Evolutionary conservation across 805 yeast species (phyloP).

Genomic region (Candida insectorum): DNA sequence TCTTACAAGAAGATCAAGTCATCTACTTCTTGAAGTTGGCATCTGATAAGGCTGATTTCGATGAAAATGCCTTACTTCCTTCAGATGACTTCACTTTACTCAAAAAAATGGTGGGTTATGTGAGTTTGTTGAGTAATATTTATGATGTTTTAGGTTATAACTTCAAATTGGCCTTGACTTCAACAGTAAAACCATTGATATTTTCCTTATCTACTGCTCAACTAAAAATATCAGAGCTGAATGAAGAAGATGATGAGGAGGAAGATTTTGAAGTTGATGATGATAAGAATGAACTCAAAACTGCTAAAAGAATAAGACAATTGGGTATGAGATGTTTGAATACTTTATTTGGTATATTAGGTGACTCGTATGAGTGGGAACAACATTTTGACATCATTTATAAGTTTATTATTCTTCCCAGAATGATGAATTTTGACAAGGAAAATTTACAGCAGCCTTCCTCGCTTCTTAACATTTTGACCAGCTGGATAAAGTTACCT

Average conservation of each 20-base stretch:
- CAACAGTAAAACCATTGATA: conserved; percentile 55
- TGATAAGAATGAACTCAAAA: conserved; percentile 24
- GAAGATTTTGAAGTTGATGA: conserved; percentile 10
- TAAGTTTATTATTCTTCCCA: conserved; percentile 53
- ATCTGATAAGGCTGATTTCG: conserved; percentile 48
- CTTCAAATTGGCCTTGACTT: conserved; percentile 44
- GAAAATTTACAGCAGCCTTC: conserved; percentile 87
- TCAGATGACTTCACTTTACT: conserved; percentile 29
- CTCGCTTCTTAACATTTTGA: conserved; percentile 63
- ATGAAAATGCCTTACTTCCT: conserved; percentile 15
- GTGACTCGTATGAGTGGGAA: conserved; percentile 54
- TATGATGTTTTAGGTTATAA: conserved; percentile 58
- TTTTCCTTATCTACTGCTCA: conserved; percentile 57
- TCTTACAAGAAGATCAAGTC: conserved; percentile 50
- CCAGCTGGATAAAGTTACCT: conserved; percentile 46
- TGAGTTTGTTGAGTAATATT: conserved; percentile 56
- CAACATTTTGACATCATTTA: conserved; percentile 48
- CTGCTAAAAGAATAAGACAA: conserved; percentile 61
- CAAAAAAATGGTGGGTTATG: conserved; percentile 60
- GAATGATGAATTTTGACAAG: conserved; percentile 62
- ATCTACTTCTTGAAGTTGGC: conserved; percentile 61
- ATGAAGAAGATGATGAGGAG: conserved; percentile 13
- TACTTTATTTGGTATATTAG: conserved; percentile 52
- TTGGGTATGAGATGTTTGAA: conserved; percentile 63
- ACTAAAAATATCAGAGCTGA: conserved; percentile 4